Percentiles rank a stretch among this genome's conserved stretches.
These are phyloP conservation scores for Solanum megistacrolobum DNA, from an alignment of 257 asterid genomes.

Conservation along the genomic window DNA sequence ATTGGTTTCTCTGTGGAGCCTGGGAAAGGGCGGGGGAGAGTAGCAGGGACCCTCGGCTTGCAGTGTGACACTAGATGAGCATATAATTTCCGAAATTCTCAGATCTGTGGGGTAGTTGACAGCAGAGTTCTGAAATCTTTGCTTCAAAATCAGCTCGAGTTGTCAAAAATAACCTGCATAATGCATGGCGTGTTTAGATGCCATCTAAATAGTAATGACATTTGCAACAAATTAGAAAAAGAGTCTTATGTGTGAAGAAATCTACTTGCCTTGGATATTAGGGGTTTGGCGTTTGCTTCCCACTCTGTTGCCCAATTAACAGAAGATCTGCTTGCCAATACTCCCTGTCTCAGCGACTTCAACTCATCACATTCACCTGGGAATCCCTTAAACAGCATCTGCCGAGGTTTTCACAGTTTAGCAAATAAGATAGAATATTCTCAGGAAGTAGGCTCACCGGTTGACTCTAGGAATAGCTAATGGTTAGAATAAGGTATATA, in stretches of 20 bases:
- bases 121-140: background rate
- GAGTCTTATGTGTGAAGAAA: background rate
- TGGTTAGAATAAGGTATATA: background rate
- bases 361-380: constrained; percentile 56
- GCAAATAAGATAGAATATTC: background rate
- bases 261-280: constrained; percentile 51
- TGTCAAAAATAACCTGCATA: constrained; percentile 46
- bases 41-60: background rate
- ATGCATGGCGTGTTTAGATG: background rate
- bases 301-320: constrained; percentile 73
- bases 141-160: constrained; percentile 19
- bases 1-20: background rate
- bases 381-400: constrained; percentile 85
- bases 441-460: background rate
- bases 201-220: background rate
- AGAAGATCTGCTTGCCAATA: constrained; percentile 57
- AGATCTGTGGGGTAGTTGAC: background rate
- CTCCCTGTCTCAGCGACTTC: constrained; percentile 50
- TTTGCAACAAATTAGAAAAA: background rate
- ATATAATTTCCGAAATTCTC: background rate
- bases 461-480: background rate
- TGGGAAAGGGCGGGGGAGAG: background rate
- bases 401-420: background rate
- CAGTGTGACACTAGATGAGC: background rate
- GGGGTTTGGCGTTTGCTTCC: constrained; percentile 77